phyloP scores from a whole-genome alignment of 495 filamentous ascomycete genomes.

The Echria macrotheca region DNA sequence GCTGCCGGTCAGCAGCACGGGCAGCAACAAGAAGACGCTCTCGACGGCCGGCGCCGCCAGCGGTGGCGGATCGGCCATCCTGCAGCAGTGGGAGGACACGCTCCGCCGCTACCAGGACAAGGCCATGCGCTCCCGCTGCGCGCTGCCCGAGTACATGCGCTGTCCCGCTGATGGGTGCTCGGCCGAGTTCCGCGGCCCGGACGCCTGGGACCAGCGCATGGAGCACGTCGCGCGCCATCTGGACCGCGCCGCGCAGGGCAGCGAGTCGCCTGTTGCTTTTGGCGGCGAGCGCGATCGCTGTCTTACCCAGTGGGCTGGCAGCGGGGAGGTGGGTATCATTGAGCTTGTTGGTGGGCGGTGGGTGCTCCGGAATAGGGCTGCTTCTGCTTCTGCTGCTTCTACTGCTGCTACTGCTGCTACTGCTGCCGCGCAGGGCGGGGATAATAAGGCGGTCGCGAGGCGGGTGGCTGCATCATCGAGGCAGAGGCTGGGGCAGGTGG shows the following conservation, averaged over 20 bases:
- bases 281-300: slow-evolving; percentile 32
- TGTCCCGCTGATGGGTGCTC: slow-evolving; percentile 62
- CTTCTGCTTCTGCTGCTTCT: no score
- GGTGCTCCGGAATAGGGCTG: slow-evolving; percentile 16
- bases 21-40: slow-evolving; percentile 31
- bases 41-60: slow-evolving; percentile 13
- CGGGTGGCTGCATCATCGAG: no score
- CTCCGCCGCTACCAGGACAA: slow-evolving; percentile 48
- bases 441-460: no score
- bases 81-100: slow-evolving; percentile 33
- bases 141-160: slow-evolving; percentile 52
- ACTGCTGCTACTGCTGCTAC: no score
- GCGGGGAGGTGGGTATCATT: slow-evolving; percentile 37
- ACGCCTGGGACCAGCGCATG: slow-evolving; percentile 77
- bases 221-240: slow-evolving; percentile 65
- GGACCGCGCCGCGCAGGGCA: neutral
- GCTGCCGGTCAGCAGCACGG: slow-evolving; percentile 26
- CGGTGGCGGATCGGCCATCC: slow-evolving; percentile 21
- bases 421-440: no score
- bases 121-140: slow-evolving; percentile 56
- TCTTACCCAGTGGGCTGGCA: slow-evolving; percentile 43
- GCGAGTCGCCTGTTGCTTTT: slow-evolving; percentile 30
- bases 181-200: slow-evolving; percentile 52
- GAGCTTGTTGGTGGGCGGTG: slow-evolving; percentile 5
- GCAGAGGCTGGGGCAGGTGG: neutral